A percentile compares a stretch with the other conserved stretches of the same genome.
Conservation (phyloP, 768 basidiomycete species). For the Porphyrellus cyaneotinctus region DNA sequence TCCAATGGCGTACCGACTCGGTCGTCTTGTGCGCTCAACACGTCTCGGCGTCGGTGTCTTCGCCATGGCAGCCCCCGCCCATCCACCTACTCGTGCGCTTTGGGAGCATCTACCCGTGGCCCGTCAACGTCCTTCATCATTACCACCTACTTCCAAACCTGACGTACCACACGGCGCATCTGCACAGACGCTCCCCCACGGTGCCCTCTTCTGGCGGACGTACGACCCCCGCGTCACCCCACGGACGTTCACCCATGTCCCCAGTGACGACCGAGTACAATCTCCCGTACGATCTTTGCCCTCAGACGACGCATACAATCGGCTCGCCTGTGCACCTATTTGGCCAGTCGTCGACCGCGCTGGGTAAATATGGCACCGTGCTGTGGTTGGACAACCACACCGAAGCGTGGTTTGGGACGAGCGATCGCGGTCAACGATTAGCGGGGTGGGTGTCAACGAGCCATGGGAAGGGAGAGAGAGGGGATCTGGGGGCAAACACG, state of each 20-base stretch:
- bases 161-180: slow-evolving; percentile 23
- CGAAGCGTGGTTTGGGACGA: slow-evolving; percentile 43
- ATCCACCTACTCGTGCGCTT: slow-evolving; percentile 59
- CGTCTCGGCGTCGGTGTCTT: background rate
- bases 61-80: slow-evolving; percentile 14
- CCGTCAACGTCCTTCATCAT: slow-evolving; percentile 65
- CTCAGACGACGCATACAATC: slow-evolving; percentile 36
- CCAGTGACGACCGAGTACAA: slow-evolving; percentile 29
- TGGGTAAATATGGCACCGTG: slow-evolving; percentile 59
- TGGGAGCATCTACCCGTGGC: slow-evolving; percentile 60
- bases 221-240: background rate
- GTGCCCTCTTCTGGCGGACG: background rate
- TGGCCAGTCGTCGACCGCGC: slow-evolving; percentile 46
- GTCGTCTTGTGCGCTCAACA: slow-evolving; percentile 38
- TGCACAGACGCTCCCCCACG: background rate
- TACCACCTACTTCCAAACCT: slow-evolving; percentile 48
- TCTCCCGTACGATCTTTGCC: slow-evolving; percentile 43
- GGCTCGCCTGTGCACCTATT: slow-evolving; percentile 57
- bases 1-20: slow-evolving; percentile 57
- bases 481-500: background rate
- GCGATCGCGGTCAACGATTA: slow-evolving; percentile 55
- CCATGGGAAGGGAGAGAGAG: background rate
- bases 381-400: slow-evolving; percentile 66
- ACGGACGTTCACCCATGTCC: background rate
- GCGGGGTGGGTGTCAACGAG: slow-evolving; percentile 35